phyloP scores from a whole-genome alignment of 139 green algal species.

The Chlamydomonas urium region DNA sequence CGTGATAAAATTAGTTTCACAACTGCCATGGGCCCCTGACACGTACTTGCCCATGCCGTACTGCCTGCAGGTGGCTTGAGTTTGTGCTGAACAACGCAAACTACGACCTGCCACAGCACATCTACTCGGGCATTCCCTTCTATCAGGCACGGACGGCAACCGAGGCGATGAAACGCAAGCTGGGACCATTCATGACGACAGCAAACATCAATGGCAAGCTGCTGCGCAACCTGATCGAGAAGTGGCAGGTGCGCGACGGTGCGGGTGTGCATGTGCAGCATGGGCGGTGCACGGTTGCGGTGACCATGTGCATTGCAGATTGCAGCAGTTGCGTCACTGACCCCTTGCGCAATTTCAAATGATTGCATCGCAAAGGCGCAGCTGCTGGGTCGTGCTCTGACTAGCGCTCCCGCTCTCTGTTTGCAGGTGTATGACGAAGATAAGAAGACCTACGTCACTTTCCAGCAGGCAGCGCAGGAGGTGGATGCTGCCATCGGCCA shows the following conservation, averaged over 20 bases:
- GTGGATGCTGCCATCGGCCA: not conserved
- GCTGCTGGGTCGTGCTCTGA: not conserved
- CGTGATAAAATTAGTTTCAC: not conserved
- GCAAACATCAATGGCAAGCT: constrained; percentile 21
- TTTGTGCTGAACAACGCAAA: constrained; percentile 50
- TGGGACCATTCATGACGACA: constrained; percentile 41
- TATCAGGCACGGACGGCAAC: constrained; percentile 23
- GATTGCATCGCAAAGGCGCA: not conserved
- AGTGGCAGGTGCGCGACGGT: constrained; percentile 38
- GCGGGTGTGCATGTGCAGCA: not conserved
- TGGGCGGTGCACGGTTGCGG: not conserved
- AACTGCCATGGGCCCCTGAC: not conserved
- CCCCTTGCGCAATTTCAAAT: not conserved
- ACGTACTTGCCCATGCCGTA: not conserved
- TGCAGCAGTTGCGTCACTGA: not conserved
- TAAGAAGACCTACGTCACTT: not conserved
- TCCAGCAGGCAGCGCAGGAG: not conserved
- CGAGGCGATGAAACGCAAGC: constrained; percentile 20
- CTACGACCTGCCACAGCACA: constrained; percentile 38
- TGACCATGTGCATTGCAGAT: not conserved
- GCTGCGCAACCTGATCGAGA: constrained; percentile 44
- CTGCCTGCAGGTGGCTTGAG: constrained; percentile 34
- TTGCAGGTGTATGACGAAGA: constrained; percentile 12
- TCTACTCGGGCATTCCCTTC: constrained; percentile 18
- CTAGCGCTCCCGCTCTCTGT: not conserved